phyloP scores from a whole-genome alignment of 306 rosid species.

The Gynostemma pentaphyllum region DNA sequence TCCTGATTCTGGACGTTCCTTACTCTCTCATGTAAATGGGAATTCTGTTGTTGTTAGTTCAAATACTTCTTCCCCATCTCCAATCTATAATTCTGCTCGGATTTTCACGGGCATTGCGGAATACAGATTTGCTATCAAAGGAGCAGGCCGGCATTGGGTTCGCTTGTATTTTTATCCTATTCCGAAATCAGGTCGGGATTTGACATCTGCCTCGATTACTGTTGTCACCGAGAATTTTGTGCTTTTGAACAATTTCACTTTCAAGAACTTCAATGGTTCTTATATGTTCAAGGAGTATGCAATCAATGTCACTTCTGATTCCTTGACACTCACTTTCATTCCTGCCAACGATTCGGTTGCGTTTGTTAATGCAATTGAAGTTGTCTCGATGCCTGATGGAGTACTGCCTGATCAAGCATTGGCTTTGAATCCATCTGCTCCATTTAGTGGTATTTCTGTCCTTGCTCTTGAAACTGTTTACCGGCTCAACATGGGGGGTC shows the following conservation, averaged over 20 bases:
- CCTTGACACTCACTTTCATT: constrained; percentile 51
- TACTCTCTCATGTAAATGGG: constrained; percentile 28
- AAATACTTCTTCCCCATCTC: constrained; percentile 45
- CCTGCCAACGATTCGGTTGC: constrained; percentile 62
- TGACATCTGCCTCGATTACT: constrained; percentile 55
- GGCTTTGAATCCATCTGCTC: constrained; percentile 43
- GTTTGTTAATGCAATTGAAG: constrained; percentile 89
- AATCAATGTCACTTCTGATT: constrained; percentile 53
- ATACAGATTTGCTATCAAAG: constrained; percentile 45
- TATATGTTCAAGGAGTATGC: constrained; percentile 75
- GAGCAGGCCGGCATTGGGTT: constrained; percentile 71
- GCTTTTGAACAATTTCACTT: constrained; percentile 62
- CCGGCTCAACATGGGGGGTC: constrained; percentile 79
- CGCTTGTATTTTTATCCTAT: constrained; percentile 67
- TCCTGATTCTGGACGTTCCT: constrained; percentile 53
- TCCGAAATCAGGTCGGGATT: constrained; percentile 27
- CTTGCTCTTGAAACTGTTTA: constrained; percentile 72
- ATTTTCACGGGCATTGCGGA: constrained; percentile 47
- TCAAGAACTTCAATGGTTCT: constrained; percentile 53
- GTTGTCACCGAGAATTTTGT: constrained; percentile 72
- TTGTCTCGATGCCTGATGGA: constrained; percentile 66
- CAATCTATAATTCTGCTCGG: constrained; percentile 69
- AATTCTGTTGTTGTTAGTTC: constrained; percentile 45
- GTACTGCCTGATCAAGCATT: constrained; percentile 69
- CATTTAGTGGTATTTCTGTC: constrained; percentile 53